Evolutionary conservation across 768 basidiomycete species (phyloP), one percentile per base, ranked within the genome.

Genomic region (Mrakia blollopis): DNA sequence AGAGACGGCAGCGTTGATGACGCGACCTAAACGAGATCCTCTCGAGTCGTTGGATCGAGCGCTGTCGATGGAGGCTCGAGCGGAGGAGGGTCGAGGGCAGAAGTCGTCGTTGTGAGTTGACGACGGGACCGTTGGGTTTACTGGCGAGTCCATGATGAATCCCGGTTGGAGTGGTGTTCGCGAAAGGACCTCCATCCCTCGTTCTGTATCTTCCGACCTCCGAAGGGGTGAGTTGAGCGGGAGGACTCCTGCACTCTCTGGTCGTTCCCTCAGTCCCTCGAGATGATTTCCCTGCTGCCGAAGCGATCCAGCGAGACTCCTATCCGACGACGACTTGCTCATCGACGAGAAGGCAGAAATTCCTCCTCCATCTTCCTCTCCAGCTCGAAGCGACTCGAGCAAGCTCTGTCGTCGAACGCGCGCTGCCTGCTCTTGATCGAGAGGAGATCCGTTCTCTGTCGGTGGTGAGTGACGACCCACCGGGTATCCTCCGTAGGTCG

Each of bases 381-480:
- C 71, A 6, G 54, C 71, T 50, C 35, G 50, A 37, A 72, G 47
- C 30, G 30, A 32, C 28, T 72, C 71, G 71, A 72, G 71, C 50
- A 72, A 39, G 54, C 71, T 72, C 37, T 72, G 71, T 21, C 71
- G 9, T 25, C 71, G 50, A 25, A 72, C 13, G 18, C 41, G 50
- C 7, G 71, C 71, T 16, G 30, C 71, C 13, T 54, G 16, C 35
- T 72, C 47, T 54, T 21, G 30, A 5, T 72, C 71, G 30, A 54
- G 47, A 32, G 35, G 52, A 37, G 71, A 37, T 18, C 23, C 71
- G 25, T 32, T 35, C 28, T 72, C 71, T 1, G 25, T 72, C 10
- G 71, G 71, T 11, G 35, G 71, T 6, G 35, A 72, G 28, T 50
- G 30, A 18, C n/a, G 71, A 37, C 41, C n/a, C 23, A 25, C 41